Conservation (phyloP, 2,329 filamentous ascomycete genomes). For the Cordyceps farinosa region DNA sequence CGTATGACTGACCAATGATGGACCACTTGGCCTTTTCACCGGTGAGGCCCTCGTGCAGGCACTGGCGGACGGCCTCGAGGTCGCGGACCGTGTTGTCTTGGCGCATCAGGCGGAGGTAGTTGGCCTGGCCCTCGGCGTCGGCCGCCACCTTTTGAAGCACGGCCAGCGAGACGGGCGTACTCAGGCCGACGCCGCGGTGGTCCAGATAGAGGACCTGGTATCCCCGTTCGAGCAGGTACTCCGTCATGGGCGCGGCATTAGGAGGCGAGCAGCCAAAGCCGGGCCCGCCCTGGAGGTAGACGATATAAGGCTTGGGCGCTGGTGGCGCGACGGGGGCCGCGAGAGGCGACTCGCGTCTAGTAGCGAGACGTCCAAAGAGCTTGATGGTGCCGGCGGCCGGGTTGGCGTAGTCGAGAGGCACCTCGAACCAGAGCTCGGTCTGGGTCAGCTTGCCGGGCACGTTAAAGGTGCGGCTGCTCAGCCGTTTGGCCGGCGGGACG, state of each 20-base stretch:
- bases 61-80: slow-evolving; percentile 78
- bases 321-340: slow-evolving; percentile 39
- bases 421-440: slow-evolving; percentile 81
- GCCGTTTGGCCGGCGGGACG: slow-evolving; percentile 37
- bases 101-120: slow-evolving; percentile 79
- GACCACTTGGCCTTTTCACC: slow-evolving; percentile 74
- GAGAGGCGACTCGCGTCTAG: slow-evolving; percentile 61
- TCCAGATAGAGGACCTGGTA: slow-evolving; percentile 88
- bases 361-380: slow-evolving; percentile 73
- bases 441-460: slow-evolving; percentile 66
- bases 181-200: slow-evolving; percentile 84
- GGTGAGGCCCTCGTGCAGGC: slow-evolving; percentile 66
- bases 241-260: slow-evolving; percentile 69
- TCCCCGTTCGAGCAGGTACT: slow-evolving; percentile 68
- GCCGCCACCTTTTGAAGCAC: slow-evolving; percentile 58
- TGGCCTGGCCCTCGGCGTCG: slow-evolving; percentile 66
- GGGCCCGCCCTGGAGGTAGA: slow-evolving; percentile 84
- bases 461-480: slow-evolving; percentile 42
- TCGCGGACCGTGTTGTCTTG: slow-evolving; percentile 89
- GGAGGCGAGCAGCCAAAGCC: slow-evolving; percentile 74
- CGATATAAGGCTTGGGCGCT: slow-evolving; percentile 53
- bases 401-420: slow-evolving; percentile 73
- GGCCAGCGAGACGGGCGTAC: slow-evolving; percentile 71
- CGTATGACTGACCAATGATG: slow-evolving; percentile 86
- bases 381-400: slow-evolving; percentile 59